These are phyloP conservation scores for Stemphylium lycopersici DNA, from an alignment of 2,329 filamentous ascomycete species.

Conservation along the genomic window DNA sequence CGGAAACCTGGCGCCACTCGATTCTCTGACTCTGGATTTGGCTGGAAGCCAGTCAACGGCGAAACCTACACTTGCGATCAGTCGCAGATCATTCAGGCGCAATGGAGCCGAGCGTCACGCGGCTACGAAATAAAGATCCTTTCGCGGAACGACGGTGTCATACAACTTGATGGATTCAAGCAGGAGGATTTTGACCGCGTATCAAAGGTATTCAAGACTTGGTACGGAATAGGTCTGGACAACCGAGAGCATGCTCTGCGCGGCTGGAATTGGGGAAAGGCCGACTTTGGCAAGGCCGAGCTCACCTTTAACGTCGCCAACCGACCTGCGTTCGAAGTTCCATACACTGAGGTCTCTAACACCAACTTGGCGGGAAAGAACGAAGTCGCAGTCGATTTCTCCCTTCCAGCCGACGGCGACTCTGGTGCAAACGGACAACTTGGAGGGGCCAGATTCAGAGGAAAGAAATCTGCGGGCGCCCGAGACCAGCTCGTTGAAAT, in stretches of 20 bases:
- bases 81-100: slow-evolving; percentile 81
- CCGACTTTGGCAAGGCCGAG: slow-evolving; percentile 94
- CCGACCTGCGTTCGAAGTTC: slow-evolving; percentile 92
- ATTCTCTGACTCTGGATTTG: slow-evolving; percentile 91
- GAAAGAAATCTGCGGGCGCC: slow-evolving; percentile 87
- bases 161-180: slow-evolving; percentile 94
- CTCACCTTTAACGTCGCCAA: slow-evolving; percentile 97
- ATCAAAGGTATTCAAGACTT: slow-evolving; percentile 93
- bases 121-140: slow-evolving; percentile 94
- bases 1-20: slow-evolving; percentile 91
- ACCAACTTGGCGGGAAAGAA: slow-evolving; percentile 98
- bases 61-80: slow-evolving; percentile 94
- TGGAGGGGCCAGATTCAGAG: slow-evolving; percentile 74
- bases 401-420: slow-evolving; percentile 73
- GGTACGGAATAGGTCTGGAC: slow-evolving; percentile 94
- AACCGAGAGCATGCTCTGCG: slow-evolving; percentile 91
- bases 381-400: slow-evolving; percentile 95
- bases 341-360: slow-evolving; percentile 96
- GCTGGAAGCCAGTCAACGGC: slow-evolving; percentile 89
- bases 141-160: slow-evolving; percentile 80
- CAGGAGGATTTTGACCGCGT: slow-evolving; percentile 94
- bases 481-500: slow-evolving; percentile 96
- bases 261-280: slow-evolving; percentile 99
- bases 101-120: slow-evolving; percentile 93
- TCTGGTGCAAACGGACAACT: slow-evolving; percentile 75